Base-by-base conservation (phyloP, 2,329 filamentous ascomycete genomes). In the Penicillium fuscoglaucum region DNA sequence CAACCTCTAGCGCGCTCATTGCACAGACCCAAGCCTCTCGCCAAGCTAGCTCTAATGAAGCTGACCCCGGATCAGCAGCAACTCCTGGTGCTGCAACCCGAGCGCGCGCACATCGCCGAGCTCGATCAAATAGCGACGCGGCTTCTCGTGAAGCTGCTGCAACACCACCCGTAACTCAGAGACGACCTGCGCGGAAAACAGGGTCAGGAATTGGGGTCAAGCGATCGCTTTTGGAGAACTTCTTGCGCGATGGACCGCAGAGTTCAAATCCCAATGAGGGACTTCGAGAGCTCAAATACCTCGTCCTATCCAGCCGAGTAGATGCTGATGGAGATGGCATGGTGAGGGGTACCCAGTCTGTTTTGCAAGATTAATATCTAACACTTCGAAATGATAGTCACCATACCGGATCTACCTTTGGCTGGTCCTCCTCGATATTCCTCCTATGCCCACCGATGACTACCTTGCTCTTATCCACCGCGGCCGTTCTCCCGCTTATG, bases 401-500 rank as follows among this genome's bases (percentile, higher is more conserved):
- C 89, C 92, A 46, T 81, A 95, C 62, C 89, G 95, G 69, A 96
- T 98, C 73, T 98, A 99, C 75, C 86, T 96, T 64, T 99, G 95
- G 95, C 84, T 98, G 41, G 90, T 96, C 66, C 85, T 99, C 13
- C 88, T 99, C 67, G 90, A 96, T 71, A 88, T 93, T 33, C 88
- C 91, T 7, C 87, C 96, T 44, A 81, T 97, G 62, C 84, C 88
- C 45, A 96, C 95, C 58, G 90, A 96, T 68, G 84, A 89, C 61
- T 99, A 99, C 74, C 89, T 98, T 64, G 84, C 86, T 57, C 88
- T 98, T 45, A 89, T 99, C 64, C 92, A 96, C 71, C 91, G 95
- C 63, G 93, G 95, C 62, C 90, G 93, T 26, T 98, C 93, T 3
- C 93, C 93, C 0, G 93, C 92, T 46, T 96, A 99, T 78, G 87